These are phyloP conservation scores for Crithidia brevicula DNA, from an alignment of 208 protist species.

Conservation along the genomic window DNA sequence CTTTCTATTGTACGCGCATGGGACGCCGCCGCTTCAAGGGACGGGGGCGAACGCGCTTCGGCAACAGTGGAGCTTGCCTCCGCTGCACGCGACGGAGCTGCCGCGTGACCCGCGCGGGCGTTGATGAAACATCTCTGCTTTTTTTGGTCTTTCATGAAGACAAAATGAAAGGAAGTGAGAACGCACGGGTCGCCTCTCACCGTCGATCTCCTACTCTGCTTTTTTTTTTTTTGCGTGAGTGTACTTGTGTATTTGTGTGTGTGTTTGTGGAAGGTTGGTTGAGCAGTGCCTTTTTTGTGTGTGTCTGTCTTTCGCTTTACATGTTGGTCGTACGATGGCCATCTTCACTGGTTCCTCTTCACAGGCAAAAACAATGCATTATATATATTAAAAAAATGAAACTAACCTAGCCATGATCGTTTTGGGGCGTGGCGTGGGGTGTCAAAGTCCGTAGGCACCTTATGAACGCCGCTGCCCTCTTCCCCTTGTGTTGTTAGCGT, in stretches of 20 bases:
- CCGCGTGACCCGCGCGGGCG: not conserved
- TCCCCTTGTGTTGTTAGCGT: too few relatives aligned
- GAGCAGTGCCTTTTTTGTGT: not conserved
- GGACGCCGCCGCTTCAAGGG: slow-evolving; percentile 61
- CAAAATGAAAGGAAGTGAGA: not conserved
- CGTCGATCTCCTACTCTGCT: not conserved
- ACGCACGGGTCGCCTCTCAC: not conserved
- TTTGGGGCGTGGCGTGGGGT: too few relatives aligned
- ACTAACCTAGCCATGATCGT: too few relatives aligned
- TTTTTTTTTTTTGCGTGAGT: slow-evolving; percentile 1
- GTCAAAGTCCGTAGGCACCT: too few relatives aligned
- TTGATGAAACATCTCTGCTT: too few relatives aligned
- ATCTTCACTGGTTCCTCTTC: too few relatives aligned
- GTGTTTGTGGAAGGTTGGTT: not conserved
- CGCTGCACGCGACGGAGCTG: slow-evolving; percentile 35
- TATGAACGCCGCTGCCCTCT: too few relatives aligned
- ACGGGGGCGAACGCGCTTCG: slow-evolving; percentile 59
- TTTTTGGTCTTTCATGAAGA: too few relatives aligned
- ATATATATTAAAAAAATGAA: too few relatives aligned
- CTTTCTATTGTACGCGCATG: slow-evolving; percentile 66
- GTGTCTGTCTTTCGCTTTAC: too few relatives aligned
- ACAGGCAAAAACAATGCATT: too few relatives aligned
- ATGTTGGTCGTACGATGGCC: too few relatives aligned
- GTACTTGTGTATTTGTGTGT: not conserved
- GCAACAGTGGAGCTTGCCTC: slow-evolving; percentile 66